These are phyloP conservation scores for Pseudogymnoascus sp. DNA, from an alignment of 2,329 filamentous ascomycete genomes.

Conservation along the genomic window DNA sequence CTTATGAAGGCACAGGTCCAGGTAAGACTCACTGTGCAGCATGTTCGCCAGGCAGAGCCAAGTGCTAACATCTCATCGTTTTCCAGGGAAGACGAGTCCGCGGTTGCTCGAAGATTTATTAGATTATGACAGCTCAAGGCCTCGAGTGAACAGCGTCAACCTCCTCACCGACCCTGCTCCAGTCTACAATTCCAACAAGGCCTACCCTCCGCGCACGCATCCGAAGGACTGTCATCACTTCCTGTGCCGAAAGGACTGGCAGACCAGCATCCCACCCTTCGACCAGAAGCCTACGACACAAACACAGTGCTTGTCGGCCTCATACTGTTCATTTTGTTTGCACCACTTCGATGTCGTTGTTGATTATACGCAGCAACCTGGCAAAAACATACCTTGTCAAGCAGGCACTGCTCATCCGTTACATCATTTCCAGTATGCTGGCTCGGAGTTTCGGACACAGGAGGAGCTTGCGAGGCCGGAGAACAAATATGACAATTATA, in stretches of 20 bases:
- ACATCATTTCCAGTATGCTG: constrained; percentile 48
- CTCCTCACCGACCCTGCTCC: constrained; percentile 51
- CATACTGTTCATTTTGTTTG: constrained; percentile 54
- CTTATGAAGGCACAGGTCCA: constrained; percentile 11
- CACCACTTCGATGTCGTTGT: constrained; percentile 53
- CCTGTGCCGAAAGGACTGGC: constrained; percentile 48
- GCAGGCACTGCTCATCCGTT: constrained; percentile 44
- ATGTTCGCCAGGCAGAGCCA: background rate
- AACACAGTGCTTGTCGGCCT: constrained; percentile 48
- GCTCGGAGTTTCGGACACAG: constrained; percentile 33
- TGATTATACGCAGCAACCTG: constrained; percentile 38
- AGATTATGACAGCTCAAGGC: constrained; percentile 31
- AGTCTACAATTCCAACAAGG: constrained; percentile 33
- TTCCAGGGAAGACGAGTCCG: constrained; percentile 43
- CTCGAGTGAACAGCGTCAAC: constrained; percentile 35
- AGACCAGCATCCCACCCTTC: constrained; percentile 39
- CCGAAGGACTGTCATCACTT: constrained; percentile 48
- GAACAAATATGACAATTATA: constrained; percentile 21
- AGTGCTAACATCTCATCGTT: constrained; percentile 10
- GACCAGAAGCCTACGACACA: constrained; percentile 32
- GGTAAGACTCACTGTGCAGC: background rate
- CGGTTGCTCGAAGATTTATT: constrained; percentile 39
- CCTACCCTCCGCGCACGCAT: constrained; percentile 25
- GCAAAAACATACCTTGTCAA: constrained; percentile 22
- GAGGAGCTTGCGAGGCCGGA: constrained; percentile 22